These are phyloP conservation scores for Suillus spraguei DNA, from an alignment of 768 basidiomycete genomes.

Conservation along the genomic window DNA sequence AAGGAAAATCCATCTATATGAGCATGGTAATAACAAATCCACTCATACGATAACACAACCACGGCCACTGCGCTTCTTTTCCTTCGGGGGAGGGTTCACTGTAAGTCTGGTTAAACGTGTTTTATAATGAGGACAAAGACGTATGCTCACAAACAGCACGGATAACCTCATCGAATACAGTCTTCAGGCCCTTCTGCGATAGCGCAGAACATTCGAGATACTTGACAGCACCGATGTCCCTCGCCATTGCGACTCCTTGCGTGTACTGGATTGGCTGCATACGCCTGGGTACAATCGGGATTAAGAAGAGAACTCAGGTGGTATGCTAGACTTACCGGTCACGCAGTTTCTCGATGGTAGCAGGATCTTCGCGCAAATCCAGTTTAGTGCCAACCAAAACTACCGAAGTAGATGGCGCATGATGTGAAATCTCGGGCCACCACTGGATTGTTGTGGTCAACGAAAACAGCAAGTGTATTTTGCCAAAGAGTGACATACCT, in stretches of 20 bases:
- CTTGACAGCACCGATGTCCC: slow-evolving; percentile 95
- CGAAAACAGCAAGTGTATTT: slow-evolving; percentile 12
- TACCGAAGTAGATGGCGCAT: slow-evolving; percentile 91
- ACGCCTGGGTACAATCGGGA: slow-evolving; percentile 50
- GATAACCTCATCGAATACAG: slow-evolving; percentile 98
- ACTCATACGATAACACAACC: slow-evolving; percentile 76
- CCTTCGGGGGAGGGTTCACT: slow-evolving; percentile 82
- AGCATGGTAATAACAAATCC: slow-evolving; percentile 25
- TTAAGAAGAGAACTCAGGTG: slow-evolving; percentile 10
- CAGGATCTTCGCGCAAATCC: slow-evolving; percentile 94
- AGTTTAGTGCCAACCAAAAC: slow-evolving; percentile 97
- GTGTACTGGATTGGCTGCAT: slow-evolving; percentile 95
- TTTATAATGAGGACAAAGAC: slow-evolving; percentile 9
- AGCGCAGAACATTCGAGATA: slow-evolving; percentile 95
- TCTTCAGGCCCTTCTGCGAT: slow-evolving; percentile 98
- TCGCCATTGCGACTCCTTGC: slow-evolving; percentile 88
- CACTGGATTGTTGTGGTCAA: slow-evolving; percentile 52
- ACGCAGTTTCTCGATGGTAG: slow-evolving; percentile 89
- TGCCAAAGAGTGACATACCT: slow-evolving; percentile 53
- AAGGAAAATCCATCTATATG: slow-evolving; percentile 36
- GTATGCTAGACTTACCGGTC: slow-evolving; percentile 64
- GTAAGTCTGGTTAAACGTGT: slow-evolving; percentile 12
- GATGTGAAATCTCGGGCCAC: slow-evolving; percentile 97
- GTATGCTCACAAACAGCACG: slow-evolving; percentile 84
- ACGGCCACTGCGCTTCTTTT: slow-evolving; percentile 43